These are phyloP conservation scores for Leishmania mexicana DNA, from an alignment of 208 protist species.

Conservation along the genomic window DNA sequence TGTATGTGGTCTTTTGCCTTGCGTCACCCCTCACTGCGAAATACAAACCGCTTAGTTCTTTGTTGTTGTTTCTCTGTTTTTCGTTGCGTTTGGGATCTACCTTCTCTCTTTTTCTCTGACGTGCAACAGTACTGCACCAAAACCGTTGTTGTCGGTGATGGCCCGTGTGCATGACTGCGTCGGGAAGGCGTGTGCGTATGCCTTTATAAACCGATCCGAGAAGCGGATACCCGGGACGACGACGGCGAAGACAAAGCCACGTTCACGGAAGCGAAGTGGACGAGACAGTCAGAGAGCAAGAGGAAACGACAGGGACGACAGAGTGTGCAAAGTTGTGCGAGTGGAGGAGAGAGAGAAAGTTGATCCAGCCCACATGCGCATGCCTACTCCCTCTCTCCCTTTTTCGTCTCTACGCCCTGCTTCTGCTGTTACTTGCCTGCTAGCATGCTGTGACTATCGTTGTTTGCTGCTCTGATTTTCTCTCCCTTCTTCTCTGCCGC, in stretches of 20 bases:
- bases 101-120: not conserved
- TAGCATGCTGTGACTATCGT: not conserved
- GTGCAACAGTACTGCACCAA: not conserved
- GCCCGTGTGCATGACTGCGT: not conserved
- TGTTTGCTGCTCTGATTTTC: slow-evolving; percentile 3
- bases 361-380: not conserved
- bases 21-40: not conserved
- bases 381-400: not conserved
- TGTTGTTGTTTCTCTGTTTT: not conserved
- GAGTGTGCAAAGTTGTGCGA: not conserved
- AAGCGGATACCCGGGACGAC: not conserved
- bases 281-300: not conserved
- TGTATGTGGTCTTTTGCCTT: not conserved
- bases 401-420: slow-evolving; percentile 19
- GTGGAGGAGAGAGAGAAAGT: not conserved
- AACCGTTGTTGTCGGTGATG: not conserved
- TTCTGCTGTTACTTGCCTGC: not conserved
- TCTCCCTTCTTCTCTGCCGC: slow-evolving; percentile 8
- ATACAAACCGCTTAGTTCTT: not conserved
- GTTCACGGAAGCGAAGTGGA: not conserved
- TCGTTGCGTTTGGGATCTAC: not conserved
- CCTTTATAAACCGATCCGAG: not conserved
- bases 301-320: not conserved
- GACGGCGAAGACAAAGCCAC: not conserved
- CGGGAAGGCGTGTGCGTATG: not conserved